Conservation (phyloP, 75 land plant species). For the Selaginella moellendorffii region DNA sequence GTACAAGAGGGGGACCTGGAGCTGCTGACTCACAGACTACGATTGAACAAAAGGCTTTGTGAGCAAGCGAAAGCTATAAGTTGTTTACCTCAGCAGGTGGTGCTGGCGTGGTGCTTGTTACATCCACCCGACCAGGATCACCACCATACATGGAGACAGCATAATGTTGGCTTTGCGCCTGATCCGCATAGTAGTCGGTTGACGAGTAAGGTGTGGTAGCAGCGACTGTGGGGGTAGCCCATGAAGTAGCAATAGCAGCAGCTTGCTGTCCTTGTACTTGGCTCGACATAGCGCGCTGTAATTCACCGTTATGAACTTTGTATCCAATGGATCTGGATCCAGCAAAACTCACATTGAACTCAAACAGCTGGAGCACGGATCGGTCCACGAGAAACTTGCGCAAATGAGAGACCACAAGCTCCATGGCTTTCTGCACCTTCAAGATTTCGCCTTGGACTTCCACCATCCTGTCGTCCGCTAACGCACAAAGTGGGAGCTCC, state of each 20-base stretch:
- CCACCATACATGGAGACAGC: conserved; percentile 19
- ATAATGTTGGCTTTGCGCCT: conserved; percentile 11
- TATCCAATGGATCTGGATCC: background rate
- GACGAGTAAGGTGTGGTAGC: background rate
- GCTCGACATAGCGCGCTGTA: conserved; percentile 11
- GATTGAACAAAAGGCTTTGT: too few species aligned
- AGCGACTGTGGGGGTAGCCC: conserved; percentile 12
- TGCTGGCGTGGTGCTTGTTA: background rate
- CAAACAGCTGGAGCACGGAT: conserved; percentile 22
- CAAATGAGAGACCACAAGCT: conserved; percentile 18
- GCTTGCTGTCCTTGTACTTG: conserved; percentile 12
- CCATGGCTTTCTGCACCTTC: conserved; percentile 26
- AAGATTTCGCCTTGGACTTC: conserved; percentile 24
- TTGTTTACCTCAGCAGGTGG: conserved; percentile 6
- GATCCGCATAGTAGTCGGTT: background rate
- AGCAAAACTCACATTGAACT: conserved; percentile 20
- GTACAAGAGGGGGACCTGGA: conserved; percentile 88
- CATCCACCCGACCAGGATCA: conserved; percentile 12
- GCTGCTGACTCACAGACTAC: conserved; percentile 48
- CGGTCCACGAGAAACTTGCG: conserved; percentile 25
- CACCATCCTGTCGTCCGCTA: conserved; percentile 24
- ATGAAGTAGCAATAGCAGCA: conserved; percentile 9
- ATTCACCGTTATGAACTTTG: background rate
- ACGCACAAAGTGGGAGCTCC: conserved; percentile 24
- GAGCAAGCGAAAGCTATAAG: background rate